Base-by-base conservation (phyloP, 306 rosid genomes). In the Geum urbanum region DNA sequence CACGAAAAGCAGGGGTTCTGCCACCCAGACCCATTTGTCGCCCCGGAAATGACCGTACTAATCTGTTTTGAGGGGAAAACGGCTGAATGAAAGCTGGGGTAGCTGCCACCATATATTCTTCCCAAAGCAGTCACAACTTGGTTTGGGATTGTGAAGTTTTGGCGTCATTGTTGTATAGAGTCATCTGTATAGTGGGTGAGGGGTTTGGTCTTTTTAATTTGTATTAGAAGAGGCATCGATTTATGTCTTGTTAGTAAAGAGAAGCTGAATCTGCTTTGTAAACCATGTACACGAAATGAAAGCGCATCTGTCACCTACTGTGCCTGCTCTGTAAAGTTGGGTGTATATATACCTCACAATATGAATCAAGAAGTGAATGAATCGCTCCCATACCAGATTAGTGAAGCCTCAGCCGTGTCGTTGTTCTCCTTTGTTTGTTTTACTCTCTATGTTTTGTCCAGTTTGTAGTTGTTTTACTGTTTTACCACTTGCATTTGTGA, bases 171-270 rank as follows among this genome's bases (percentile, higher is more conserved):
- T 79, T 86, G 95, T 86, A 91, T 78, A 81, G 84, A 74, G 80
- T 77, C 48, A 78, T 84, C 70, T 91, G 96, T 90, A 91, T 84
- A 88, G 90, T 84, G 90, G 74, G 84, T 71, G 90, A 76, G 79
- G 79, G 79, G 84, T 84, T 80, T 72, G 48, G 78, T 87, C 76
- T 85, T 60, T 78, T 83, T 75, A 32, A 49, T 77, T 46, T 84
- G 89, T 79, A 70, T 66, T 79, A 55, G 63, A 14, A 79, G 37
- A 32, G 90, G 74, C 77, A 56, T 80, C 77, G 62, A 54, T 80
- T 77, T 71, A 24, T 74, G 50, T 59, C 9, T 39, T 46, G 14
- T 45, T 50, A 74, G 72, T 51, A 60, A 54, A 55, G 61, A 46
- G 78, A 76, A 75, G 85, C 78, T 66, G 2, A 2, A 27, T 27